Conservation (phyloP, 1,284 basidiomycete species). For the Polyporus tsugae region DNA sequence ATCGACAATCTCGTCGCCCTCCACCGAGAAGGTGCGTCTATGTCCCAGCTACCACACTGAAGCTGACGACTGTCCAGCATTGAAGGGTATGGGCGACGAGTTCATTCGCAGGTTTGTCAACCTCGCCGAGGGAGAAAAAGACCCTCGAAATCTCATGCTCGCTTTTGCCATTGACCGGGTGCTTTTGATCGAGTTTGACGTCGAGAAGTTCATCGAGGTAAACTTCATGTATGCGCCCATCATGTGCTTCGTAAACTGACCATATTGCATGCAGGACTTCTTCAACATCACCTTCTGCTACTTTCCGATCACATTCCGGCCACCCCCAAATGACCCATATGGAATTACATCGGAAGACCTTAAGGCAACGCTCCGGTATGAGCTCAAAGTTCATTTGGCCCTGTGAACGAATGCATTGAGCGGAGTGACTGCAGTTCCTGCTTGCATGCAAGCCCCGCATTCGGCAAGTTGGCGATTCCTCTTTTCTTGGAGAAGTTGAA, state of each 20-base stretch:
- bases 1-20: conserved; percentile 83
- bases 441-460: conserved; percentile 82
- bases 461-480: conserved; percentile 87
- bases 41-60: too few species aligned
- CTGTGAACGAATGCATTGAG: not conserved
- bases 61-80: conserved; percentile 48
- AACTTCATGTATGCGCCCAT: conserved; percentile 33
- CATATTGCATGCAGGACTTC: conserved; percentile 65
- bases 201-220: conserved; percentile 80
- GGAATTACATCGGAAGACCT: conserved; percentile 93
- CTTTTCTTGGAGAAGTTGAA: conserved; percentile 94
- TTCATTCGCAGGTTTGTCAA: conserved; percentile 83
- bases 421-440: conserved; percentile 50
- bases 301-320: conserved; percentile 97
- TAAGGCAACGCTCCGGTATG: conserved; percentile 74
- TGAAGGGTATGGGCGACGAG: conserved; percentile 75
- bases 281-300: conserved; percentile 99
- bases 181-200: conserved; percentile 89
- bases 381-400: not conserved
- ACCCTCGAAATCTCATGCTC: conserved; percentile 93
- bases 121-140: conserved; percentile 95
- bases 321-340: conserved; percentile 94
- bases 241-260: conserved; percentile 6
- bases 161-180: conserved; percentile 90
- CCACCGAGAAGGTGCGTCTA: conserved; percentile 70